Evolutionary conservation across 2,329 filamentous ascomycete genomes (phyloP), one percentile per base, ranked within the genome.

Genomic region (Clonostachys rhizophaga): DNA sequence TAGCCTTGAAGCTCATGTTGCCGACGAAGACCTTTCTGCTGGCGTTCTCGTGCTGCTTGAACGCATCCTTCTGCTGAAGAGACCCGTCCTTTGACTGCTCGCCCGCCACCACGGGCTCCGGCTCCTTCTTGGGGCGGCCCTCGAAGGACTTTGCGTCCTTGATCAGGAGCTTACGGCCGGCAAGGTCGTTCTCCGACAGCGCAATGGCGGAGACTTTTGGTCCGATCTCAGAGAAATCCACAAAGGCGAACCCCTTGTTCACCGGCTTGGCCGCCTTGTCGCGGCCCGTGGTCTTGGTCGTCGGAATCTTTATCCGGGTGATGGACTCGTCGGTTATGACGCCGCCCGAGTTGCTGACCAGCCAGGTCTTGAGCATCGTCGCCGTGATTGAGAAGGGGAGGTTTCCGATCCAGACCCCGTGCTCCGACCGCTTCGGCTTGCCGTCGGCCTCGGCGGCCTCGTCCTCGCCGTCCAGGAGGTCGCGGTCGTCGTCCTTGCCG

Each of bases 241-340:
- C 84, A 62, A 99, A 99, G 47, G 94, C 94, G 62, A 96, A 99
- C 14, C 94, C 95, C 68, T 87, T 92, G 72, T 97, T 99, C n/a
- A 52, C 48, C 5, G 64, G 58, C 49, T 64, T 63, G 40, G 60
- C 57, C 43, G 44, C 55, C 54, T 60, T 66, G 36, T 62, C 61
- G 24, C 61, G 60, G 24, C 58, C 63, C 34, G 60, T 54, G 44
- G 78, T 81, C 54, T 79, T 85, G 49, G 72, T 75, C 8, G 71
- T 79, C 1, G 91, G 91, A 60, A 96, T 72, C 66, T 96, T 86
- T 45, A 97, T 74, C 50, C 94, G 81, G 2, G 91, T 95, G 55
- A 99, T 94, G 51, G 84, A 79, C 43, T 83, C 79, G 47, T 83
- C 77, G 33, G 78, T 70, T 52, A 90, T 82, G 47, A 75, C 71